Conservation (phyloP, 345 rosid genomes). For the Odontarrhena argentea region DNA sequence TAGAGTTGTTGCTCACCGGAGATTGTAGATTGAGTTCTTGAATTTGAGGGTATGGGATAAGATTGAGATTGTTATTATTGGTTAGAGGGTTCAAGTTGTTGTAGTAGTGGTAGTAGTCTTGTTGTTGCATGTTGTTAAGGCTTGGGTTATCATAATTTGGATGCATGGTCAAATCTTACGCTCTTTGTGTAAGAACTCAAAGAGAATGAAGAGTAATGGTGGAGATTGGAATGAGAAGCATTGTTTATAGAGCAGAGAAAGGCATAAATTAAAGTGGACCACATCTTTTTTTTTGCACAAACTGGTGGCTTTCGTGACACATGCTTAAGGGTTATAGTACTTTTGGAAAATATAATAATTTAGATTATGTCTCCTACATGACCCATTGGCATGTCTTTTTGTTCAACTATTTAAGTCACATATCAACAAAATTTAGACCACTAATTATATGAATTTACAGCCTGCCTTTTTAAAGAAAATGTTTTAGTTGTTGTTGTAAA, state of each 20-base stretch:
- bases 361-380: conserved; percentile 42
- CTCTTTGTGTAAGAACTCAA: conserved; percentile 15
- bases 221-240: conserved; percentile 34
- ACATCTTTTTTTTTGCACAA: conserved; percentile 28
- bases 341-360: conserved; percentile 36
- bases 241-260: conserved; percentile 51
- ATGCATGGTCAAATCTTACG: conserved; percentile 32
- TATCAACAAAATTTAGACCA: not conserved
- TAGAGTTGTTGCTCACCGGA: conserved; percentile 70
- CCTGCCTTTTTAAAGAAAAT: conserved; percentile 2
- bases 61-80: conserved; percentile 39
- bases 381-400: conserved; percentile 21
- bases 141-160: conserved; percentile 53
- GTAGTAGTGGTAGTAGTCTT: conserved; percentile 45
- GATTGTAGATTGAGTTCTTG: conserved; percentile 47
- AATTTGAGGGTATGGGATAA: conserved; percentile 40
- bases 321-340: conserved; percentile 34
- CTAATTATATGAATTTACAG: not conserved
- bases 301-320: conserved; percentile 38
- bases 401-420: not conserved
- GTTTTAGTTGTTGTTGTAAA: not conserved
- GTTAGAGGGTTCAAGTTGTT: conserved; percentile 43
- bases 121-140: conserved; percentile 41
- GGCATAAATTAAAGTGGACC: conserved; percentile 49
- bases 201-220: conserved; percentile 37